Base-by-base conservation (phyloP, 495 filamentous ascomycete genomes). In the Trichoderma reesei region DNA sequence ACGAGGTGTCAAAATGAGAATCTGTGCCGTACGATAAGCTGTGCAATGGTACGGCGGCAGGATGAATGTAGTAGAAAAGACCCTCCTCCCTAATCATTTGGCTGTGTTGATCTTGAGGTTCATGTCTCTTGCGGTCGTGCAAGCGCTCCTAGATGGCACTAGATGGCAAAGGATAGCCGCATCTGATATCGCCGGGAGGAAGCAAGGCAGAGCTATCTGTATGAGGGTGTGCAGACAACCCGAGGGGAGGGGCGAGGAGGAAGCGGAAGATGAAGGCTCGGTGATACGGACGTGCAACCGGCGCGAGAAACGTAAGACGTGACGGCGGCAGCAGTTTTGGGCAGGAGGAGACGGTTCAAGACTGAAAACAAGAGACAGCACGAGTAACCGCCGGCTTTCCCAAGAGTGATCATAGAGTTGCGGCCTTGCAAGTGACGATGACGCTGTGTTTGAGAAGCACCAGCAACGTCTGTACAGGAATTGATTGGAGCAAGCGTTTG, bases 401-500 rank as follows among this genome's bases (percentile, higher is more conserved):
- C n/a, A 9, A 31, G 6, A 54, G 46, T 31, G 10, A 33, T 10
- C 10, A 54, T 54, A 54, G 46, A 54, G 46, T 54, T 54, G 46
- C 46, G 18, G 46, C 26, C n/a, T 54, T 54, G 46, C 26, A 54
- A 31, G 26, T 54, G 46, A 54, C 51, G 51, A 39, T 11, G 38
- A 46, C 42, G 42, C 26, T 36, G 51, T 56, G 51, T 56, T 10
- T 56, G 51, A 34, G 20, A 16, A 56, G 51, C 51, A 56, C 26
- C 26, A 26, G 26, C 51, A 56, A 26, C 20, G 33, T 14, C 11
- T 56, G 26, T 56, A n/a, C 26, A 56, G 26, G 11, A 0, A 31
- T 56, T 26, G 26, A 56, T 56, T 56, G 26, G 51, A 56, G 51
- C 51, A 26, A 56, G 51, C 20, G 51, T 56, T n/a, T 56, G 26